phyloP scores from a whole-genome alignment of 768 basidiomycete species.

The Multifurca ochricompacta region DNA sequence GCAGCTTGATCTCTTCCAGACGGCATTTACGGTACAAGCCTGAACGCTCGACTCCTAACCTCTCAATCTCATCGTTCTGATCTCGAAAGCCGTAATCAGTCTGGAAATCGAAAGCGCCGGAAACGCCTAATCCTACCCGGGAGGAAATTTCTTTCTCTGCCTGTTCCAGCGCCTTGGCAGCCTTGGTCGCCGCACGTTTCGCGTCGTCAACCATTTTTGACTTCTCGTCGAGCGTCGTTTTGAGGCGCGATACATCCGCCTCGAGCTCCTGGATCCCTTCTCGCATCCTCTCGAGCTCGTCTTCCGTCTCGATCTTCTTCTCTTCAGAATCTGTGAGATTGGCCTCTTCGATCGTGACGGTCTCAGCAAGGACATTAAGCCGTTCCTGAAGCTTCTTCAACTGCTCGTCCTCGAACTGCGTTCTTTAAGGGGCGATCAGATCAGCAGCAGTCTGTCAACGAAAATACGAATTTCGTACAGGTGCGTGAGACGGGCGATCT shows the following conservation, averaged over 20 bases:
- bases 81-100: neutral
- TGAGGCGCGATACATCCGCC: conserved; percentile 52
- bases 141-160: conserved; percentile 83
- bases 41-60: conserved; percentile 76
- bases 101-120: too few species aligned
- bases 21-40: conserved; percentile 86
- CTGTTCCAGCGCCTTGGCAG: conserved; percentile 73
- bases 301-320: conserved; percentile 46
- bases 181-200: conserved; percentile 61
- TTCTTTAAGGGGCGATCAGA: conserved; percentile 36
- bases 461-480: conserved; percentile 46
- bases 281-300: conserved; percentile 54
- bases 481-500: conserved; percentile 78
- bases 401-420: conserved; percentile 76
- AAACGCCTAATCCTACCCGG: conserved; percentile 46
- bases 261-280: conserved; percentile 47
- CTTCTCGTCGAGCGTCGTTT: conserved; percentile 64
- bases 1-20: conserved; percentile 84
- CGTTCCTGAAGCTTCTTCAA: conserved; percentile 59
- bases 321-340: conserved; percentile 47
- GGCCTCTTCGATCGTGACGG: conserved; percentile 43
- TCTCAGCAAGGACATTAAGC: conserved; percentile 43
- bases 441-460: neutral
- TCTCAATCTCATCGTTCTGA: conserved; percentile 88
- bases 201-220: conserved; percentile 67